Evolutionary conservation across 2,329 filamentous ascomycete species (phyloP).

Genomic region (Claviceps quebecensis): DNA sequence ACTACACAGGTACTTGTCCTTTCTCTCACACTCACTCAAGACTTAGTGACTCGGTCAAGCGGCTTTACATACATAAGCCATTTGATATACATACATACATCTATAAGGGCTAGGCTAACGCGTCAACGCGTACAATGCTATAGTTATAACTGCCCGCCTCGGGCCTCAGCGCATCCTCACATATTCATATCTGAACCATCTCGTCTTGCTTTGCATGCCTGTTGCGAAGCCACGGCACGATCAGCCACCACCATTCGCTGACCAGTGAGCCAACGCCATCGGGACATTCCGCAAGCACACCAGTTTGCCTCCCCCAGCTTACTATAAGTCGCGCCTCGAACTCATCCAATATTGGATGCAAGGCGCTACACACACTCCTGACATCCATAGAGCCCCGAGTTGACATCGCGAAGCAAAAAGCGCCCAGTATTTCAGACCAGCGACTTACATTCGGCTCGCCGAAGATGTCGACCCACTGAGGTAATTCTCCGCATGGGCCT

Average conservation of each 20-base stretch:
- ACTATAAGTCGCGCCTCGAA: constrained; percentile 49
- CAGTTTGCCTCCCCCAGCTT: constrained; percentile 42
- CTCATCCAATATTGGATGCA: constrained; percentile 44
- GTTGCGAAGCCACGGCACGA: constrained; percentile 22
- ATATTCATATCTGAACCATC: background rate
- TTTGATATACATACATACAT: background rate
- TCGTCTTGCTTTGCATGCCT: background rate
- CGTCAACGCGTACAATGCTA: background rate
- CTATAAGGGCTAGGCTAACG: background rate
- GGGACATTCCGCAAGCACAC: constrained; percentile 31
- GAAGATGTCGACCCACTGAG: constrained; percentile 61
- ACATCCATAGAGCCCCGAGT: constrained; percentile 45
- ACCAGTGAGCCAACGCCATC: constrained; percentile 29
- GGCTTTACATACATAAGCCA: background rate
- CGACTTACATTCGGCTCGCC: constrained; percentile 41
- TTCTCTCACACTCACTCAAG: too few relatives aligned
- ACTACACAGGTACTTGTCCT: too few relatives aligned
- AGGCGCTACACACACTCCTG: constrained; percentile 36
- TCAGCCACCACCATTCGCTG: constrained; percentile 56
- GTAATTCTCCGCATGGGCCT: constrained; percentile 37
- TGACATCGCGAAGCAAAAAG: constrained; percentile 48
- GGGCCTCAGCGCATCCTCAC: too few relatives aligned
- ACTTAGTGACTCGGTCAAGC: background rate
- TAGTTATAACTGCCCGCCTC: background rate
- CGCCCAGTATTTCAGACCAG: constrained; percentile 51